A percentile compares a stretch with the other conserved stretches of the same genome.
Evolutionary conservation across 768 basidiomycete genomes (phyloP).

Genomic region (Boletus tylopilopsis): DNA sequence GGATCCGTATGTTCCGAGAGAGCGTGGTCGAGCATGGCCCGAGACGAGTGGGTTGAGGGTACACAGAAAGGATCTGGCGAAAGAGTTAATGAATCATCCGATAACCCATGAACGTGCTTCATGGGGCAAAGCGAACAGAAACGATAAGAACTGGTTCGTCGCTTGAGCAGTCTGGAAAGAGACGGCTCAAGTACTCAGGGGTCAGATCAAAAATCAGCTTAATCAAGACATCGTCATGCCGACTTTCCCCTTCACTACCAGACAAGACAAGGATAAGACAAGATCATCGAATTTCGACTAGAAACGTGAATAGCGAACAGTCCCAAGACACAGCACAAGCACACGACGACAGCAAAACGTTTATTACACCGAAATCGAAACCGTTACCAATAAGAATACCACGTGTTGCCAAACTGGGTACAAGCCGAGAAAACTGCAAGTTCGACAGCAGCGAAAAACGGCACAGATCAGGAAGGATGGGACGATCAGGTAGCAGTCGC

Average conservation of each 20-base stretch:
- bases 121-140: slow-evolving; percentile 32
- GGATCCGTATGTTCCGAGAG: slow-evolving; percentile 14
- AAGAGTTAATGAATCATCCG: slow-evolving; percentile 44
- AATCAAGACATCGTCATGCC: slow-evolving; percentile 7
- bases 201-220: neutral
- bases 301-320: slow-evolving; percentile 11
- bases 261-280: neutral
- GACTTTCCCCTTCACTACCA: neutral
- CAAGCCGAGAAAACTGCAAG: slow-evolving; percentile 8
- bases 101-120: slow-evolving; percentile 34
- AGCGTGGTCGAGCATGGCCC: slow-evolving; percentile 8
- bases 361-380: slow-evolving; percentile 20
- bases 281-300: slow-evolving; percentile 7
- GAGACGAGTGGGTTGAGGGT: slow-evolving; percentile 9
- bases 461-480: slow-evolving; percentile 4
- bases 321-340: slow-evolving; percentile 1
- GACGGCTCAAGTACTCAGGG: slow-evolving; percentile 21
- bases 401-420: slow-evolving; percentile 17
- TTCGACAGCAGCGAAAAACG: slow-evolving; percentile 6
- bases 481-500: slow-evolving; percentile 22
- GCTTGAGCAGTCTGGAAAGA: slow-evolving; percentile 27
- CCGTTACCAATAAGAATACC: slow-evolving; percentile 34
- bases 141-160: slow-evolving; percentile 19
- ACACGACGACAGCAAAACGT: slow-evolving; percentile 10
- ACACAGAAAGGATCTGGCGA: neutral